A percentile compares a stretch with the other conserved stretches of the same genome.
phyloP scores from a whole-genome alignment of 1,139 yeast genomes.

The Yamadazyma atlantica region DNA sequence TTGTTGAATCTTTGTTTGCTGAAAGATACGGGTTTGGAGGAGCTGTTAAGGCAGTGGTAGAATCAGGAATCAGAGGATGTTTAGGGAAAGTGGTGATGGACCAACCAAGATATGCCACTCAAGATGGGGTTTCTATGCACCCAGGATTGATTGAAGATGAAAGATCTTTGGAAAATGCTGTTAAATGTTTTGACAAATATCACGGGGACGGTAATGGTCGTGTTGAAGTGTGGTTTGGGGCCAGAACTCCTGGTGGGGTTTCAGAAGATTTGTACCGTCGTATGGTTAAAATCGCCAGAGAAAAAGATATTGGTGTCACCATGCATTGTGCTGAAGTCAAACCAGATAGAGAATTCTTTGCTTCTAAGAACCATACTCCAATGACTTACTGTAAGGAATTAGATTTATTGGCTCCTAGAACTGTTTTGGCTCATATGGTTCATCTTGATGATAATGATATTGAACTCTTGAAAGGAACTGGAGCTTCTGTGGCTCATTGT shows the following conservation, averaged over 20 bases:
- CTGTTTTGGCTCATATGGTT: slow-evolving; percentile 22
- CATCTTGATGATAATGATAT: slow-evolving; percentile 23
- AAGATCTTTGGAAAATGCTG: slow-evolving; percentile 10
- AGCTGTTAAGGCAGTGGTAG: slow-evolving; percentile 22
- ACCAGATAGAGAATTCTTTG: slow-evolving; percentile 20
- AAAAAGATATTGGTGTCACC: slow-evolving; percentile 18
- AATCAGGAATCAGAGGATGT: slow-evolving; percentile 19
- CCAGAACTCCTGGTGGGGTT: slow-evolving; percentile 17
- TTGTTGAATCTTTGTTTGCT: slow-evolving; percentile 19
- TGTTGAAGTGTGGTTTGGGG: slow-evolving; percentile 22
- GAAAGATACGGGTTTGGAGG: slow-evolving; percentile 22
- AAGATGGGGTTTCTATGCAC: slow-evolving; percentile 15
- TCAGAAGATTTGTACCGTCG: slow-evolving; percentile 14
- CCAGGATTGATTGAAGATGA: slow-evolving; percentile 14
- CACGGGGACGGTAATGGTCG: slow-evolving; percentile 20
- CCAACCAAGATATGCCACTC: slow-evolving; percentile 16
- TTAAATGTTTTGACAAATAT: slow-evolving; percentile 16
- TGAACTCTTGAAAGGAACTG: slow-evolving; percentile 17
- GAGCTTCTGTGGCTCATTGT: slow-evolving; percentile 24
- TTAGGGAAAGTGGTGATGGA: slow-evolving; percentile 20
- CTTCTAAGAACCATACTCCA: slow-evolving; percentile 19
- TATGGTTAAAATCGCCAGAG: slow-evolving; percentile 18
- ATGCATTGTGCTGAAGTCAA: slow-evolving; percentile 23
- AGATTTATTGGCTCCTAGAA: slow-evolving; percentile 20
- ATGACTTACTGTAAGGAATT: slow-evolving; percentile 19